Percentiles rank a stretch among this genome's conserved stretches.
These are phyloP conservation scores for Elongisporangium prolatum DNA, from an alignment of 352 stramenopile species.

Conservation along the genomic window DNA sequence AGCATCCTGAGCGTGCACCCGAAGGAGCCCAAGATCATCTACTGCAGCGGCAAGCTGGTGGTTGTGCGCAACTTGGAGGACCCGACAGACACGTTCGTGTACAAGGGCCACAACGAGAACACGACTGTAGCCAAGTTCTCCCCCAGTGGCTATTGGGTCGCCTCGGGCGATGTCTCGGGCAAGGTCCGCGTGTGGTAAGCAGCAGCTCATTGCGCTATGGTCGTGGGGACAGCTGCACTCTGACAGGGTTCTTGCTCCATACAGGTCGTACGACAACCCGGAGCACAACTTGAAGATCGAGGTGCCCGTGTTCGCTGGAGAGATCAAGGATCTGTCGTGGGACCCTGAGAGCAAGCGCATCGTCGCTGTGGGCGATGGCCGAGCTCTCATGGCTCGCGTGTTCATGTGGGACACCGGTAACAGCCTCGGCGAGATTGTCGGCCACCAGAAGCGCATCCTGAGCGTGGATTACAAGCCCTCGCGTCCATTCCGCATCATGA, in stretches of 20 bases:
- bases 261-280: constrained; percentile 92
- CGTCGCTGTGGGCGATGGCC: constrained; percentile 83
- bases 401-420: constrained; percentile 98
- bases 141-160: constrained; percentile 93
- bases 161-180: constrained; percentile 85
- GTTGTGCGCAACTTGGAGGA: constrained; percentile 87
- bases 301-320: constrained; percentile 81
- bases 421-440: constrained; percentile 91
- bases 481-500: constrained; percentile 94
- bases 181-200: constrained; percentile 92
- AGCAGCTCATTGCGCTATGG: background rate
- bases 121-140: constrained; percentile 93
- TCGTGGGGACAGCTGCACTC: background rate
- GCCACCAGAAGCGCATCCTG: constrained; percentile 92
- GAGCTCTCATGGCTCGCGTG: constrained; percentile 69
- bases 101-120: constrained; percentile 92
- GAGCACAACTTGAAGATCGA: constrained; percentile 96
- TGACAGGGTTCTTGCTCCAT: background rate
- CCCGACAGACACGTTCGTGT: constrained; percentile 89
- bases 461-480: constrained; percentile 92
- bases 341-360: constrained; percentile 95
- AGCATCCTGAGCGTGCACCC: constrained; percentile 74
- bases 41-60: constrained; percentile 90
- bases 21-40: constrained; percentile 89
- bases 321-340: constrained; percentile 94